These are phyloP conservation scores for Echinosophora koreensis DNA, from an alignment of 306 rosid species.

Conservation along the genomic window DNA sequence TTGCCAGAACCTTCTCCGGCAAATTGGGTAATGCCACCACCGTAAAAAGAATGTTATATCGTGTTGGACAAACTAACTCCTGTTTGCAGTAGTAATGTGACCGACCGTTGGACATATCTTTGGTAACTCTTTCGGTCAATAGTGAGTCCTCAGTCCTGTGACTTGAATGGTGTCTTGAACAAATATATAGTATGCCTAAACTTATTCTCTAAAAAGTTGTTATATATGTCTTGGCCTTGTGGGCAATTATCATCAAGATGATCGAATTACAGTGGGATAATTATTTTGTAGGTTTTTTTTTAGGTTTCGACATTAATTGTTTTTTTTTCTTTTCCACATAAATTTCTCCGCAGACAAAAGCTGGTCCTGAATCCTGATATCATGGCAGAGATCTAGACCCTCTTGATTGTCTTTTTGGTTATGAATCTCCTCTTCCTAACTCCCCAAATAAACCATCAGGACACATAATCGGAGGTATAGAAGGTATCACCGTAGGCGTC, in stretches of 20 bases:
- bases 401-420: constrained; percentile 72
- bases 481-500: constrained; percentile 75
- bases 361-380: constrained; percentile 51
- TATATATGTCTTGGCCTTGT: not conserved
- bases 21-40: too few relatives aligned
- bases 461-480: constrained; percentile 53
- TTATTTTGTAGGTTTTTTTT: not conserved
- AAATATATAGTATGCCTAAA: constrained; percentile 4
- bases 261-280: not conserved
- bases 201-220: not conserved
- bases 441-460: constrained; percentile 54
- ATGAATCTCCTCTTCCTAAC: constrained; percentile 45
- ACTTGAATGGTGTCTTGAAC: not conserved
- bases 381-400: constrained; percentile 67
- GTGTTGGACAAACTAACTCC: constrained; percentile 22
- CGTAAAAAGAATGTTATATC: not conserved
- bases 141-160: not conserved
- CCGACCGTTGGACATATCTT: too few relatives aligned
- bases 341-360: constrained; percentile 54
- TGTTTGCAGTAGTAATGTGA: constrained; percentile 30
- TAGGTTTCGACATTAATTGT: not conserved
- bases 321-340: not conserved
- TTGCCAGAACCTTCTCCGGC: too few relatives aligned
- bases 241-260: constrained; percentile 11
- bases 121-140: constrained; percentile 27